Evolutionary conservation across 352 stramenopile genomes (phyloP).

Genomic region (Pythium phragmiticola): DNA sequence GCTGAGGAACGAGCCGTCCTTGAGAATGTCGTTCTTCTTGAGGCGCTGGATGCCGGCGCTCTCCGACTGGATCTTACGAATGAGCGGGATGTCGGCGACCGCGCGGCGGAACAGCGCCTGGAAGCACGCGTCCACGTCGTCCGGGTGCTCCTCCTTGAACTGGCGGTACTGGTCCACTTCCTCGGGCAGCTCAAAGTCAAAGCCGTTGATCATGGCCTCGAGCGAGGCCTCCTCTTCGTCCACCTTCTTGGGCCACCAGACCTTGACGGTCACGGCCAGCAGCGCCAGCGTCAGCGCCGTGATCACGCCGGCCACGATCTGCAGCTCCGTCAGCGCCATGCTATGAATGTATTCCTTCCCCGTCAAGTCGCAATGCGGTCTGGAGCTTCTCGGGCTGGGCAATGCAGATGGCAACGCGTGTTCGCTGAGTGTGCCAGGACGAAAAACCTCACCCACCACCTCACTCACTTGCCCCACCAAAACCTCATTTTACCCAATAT

Average conservation of each 20-base stretch:
- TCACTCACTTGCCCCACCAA: slow-evolving; percentile 1
- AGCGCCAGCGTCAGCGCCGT: slow-evolving; percentile 58
- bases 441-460: slow-evolving; percentile 28
- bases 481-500: slow-evolving; percentile 6
- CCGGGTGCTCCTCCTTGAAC: slow-evolving; percentile 60
- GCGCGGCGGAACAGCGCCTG: slow-evolving; percentile 82
- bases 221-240: slow-evolving; percentile 74
- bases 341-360: background rate
- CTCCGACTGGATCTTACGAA: slow-evolving; percentile 88
- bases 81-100: slow-evolving; percentile 81
- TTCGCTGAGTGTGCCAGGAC: slow-evolving; percentile 20
- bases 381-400: background rate
- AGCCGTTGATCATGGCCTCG: slow-evolving; percentile 88
- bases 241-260: slow-evolving; percentile 71
- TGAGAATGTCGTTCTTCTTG: slow-evolving; percentile 88
- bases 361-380: background rate
- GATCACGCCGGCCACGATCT: slow-evolving; percentile 68
- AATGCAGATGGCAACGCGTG: slow-evolving; percentile 28
- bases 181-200: slow-evolving; percentile 82
- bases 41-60: slow-evolving; percentile 80
- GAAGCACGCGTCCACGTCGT: slow-evolving; percentile 70
- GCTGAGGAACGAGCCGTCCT: slow-evolving; percentile 85
- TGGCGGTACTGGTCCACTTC: slow-evolving; percentile 80
- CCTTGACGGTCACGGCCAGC: slow-evolving; percentile 58
- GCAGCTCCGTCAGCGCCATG: slow-evolving; percentile 64